Evolutionary conservation across 2,329 filamentous ascomycete species (phyloP).

Genomic region (Juglanconis sp.): DNA sequence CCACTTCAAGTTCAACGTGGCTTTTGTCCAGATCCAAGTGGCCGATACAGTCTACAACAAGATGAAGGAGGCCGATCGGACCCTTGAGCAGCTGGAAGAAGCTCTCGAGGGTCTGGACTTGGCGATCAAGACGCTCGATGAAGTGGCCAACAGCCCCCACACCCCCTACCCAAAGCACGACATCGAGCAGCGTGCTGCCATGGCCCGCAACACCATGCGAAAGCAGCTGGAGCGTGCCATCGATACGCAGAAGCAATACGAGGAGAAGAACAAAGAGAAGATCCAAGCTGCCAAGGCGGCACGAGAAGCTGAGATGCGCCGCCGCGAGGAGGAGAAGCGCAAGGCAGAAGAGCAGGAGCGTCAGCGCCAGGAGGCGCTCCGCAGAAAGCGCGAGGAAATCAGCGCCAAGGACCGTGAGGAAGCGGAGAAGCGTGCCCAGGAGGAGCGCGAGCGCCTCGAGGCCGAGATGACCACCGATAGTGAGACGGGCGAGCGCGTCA

Average conservation of each 20-base stretch:
- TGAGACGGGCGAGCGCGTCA: conserved; percentile 78
- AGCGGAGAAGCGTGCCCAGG: conserved; percentile 67
- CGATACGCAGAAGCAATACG: conserved; percentile 83
- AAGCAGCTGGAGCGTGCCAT: conserved; percentile 86
- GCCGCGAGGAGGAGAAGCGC: conserved; percentile 72
- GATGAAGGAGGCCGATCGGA: conserved; percentile 72
- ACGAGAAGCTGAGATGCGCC: conserved; percentile 75
- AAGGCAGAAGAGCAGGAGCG: conserved; percentile 65
- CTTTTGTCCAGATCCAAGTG: conserved; percentile 94
- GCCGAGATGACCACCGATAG: conserved; percentile 79
- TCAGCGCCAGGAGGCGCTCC: conserved; percentile 75
- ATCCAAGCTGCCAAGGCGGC: conserved; percentile 75
- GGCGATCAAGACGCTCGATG: conserved; percentile 71
- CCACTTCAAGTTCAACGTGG: conserved; percentile 95
- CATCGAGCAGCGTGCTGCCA: conserved; percentile 92
- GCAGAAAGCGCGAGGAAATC: conserved; percentile 81
- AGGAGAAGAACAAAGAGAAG: conserved; percentile 87
- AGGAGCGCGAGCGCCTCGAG: conserved; percentile 64
- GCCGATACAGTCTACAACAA: conserved; percentile 70
- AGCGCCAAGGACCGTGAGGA: conserved; percentile 70
- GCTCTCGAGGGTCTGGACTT: conserved; percentile 78
- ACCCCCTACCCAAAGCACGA: conserved; percentile 88
- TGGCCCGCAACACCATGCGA: conserved; percentile 92
- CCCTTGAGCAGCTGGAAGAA: conserved; percentile 74
- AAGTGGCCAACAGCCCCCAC: conserved; percentile 59